These are phyloP conservation scores for Xylariales sp. DNA, from an alignment of 2,329 filamentous ascomycete genomes.

Conservation along the genomic window DNA sequence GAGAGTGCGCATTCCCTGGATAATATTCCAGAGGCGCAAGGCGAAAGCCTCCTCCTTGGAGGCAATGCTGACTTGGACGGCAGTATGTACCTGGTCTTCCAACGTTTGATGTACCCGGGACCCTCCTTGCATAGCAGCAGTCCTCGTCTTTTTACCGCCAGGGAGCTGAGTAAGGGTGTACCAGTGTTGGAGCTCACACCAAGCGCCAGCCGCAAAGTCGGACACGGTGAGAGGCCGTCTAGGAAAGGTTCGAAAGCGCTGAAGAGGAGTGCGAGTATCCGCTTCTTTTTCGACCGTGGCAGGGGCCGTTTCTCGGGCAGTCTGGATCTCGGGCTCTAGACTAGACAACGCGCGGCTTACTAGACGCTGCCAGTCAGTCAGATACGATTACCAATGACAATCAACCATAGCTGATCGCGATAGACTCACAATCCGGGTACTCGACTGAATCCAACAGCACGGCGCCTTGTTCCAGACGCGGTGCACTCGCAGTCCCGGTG, in stretches of 20 bases:
- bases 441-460: slow-evolving; percentile 48
- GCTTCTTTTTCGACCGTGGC: slow-evolving; percentile 48
- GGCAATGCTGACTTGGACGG: slow-evolving; percentile 76
- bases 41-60: slow-evolving; percentile 87
- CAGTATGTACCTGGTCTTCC: slow-evolving; percentile 85
- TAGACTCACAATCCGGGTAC: slow-evolving; percentile 66
- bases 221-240: slow-evolving; percentile 86
- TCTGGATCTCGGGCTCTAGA: slow-evolving; percentile 36
- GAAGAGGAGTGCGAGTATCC: slow-evolving; percentile 69
- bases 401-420: not conserved
- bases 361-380: slow-evolving; percentile 75
- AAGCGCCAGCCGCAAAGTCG: slow-evolving; percentile 87
- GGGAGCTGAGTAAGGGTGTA: slow-evolving; percentile 81
- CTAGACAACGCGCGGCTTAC: slow-evolving; percentile 61
- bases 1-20: slow-evolving; percentile 83
- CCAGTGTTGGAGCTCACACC: slow-evolving; percentile 96
- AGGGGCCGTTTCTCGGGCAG: slow-evolving; percentile 26
- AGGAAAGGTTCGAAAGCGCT: slow-evolving; percentile 81
- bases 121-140: slow-evolving; percentile 85
- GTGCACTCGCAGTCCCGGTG: slow-evolving; percentile 1
- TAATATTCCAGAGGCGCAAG: slow-evolving; percentile 87
- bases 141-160: slow-evolving; percentile 78
- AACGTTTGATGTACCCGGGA: slow-evolving; percentile 82
- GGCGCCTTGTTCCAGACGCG: slow-evolving; percentile 10
- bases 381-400: slow-evolving; percentile 50